These are phyloP conservation scores for Boletellus deceptivus DNA, from an alignment of 1,284 basidiomycete genomes.

Conservation along the genomic window DNA sequence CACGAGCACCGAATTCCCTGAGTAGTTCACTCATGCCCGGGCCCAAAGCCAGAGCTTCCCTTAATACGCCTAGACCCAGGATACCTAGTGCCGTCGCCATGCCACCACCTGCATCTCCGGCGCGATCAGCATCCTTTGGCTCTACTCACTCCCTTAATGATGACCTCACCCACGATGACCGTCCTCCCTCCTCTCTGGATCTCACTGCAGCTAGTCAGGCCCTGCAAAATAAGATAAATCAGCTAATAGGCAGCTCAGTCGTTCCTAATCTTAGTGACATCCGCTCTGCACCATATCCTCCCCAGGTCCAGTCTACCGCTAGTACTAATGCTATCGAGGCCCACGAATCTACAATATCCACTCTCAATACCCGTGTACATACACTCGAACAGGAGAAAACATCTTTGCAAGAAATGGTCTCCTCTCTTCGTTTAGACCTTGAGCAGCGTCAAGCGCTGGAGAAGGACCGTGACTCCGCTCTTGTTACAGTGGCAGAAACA, in stretches of 20 bases:
- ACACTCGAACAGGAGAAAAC: slow-evolving; percentile 58
- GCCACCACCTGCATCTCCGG: slow-evolving; percentile 72
- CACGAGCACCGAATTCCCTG: slow-evolving; percentile 38
- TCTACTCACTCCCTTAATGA: slow-evolving; percentile 36
- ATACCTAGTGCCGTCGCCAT: slow-evolving; percentile 73
- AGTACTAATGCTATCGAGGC: slow-evolving; percentile 35
- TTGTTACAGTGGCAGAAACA: slow-evolving; percentile 41
- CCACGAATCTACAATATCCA: slow-evolving; percentile 30
- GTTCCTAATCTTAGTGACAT: slow-evolving; percentile 18
- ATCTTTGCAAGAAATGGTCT: slow-evolving; percentile 35
- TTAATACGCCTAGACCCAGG: slow-evolving; percentile 57
- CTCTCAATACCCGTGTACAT: slow-evolving; percentile 51
- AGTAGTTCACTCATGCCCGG: slow-evolving; percentile 40
- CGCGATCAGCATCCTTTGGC: slow-evolving; percentile 30
- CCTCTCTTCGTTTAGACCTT: slow-evolving; percentile 28
- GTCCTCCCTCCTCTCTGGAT: slow-evolving; percentile 32
- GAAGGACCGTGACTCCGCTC: slow-evolving; percentile 48
- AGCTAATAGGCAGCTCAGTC: slow-evolving; percentile 37
- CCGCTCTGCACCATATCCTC: slow-evolving; percentile 8
- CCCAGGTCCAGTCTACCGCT: slow-evolving; percentile 25
- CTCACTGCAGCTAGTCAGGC: slow-evolving; percentile 41
- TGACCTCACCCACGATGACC: slow-evolving; percentile 20
- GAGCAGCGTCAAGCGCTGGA: slow-evolving; percentile 38
- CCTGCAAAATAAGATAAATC: slow-evolving; percentile 53
- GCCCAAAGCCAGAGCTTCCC: slow-evolving; percentile 44